Evolutionary conservation across 768 basidiomycete genomes (phyloP), one percentile per base, ranked within the genome.

Genomic region (Lactifluus pinguis): DNA sequence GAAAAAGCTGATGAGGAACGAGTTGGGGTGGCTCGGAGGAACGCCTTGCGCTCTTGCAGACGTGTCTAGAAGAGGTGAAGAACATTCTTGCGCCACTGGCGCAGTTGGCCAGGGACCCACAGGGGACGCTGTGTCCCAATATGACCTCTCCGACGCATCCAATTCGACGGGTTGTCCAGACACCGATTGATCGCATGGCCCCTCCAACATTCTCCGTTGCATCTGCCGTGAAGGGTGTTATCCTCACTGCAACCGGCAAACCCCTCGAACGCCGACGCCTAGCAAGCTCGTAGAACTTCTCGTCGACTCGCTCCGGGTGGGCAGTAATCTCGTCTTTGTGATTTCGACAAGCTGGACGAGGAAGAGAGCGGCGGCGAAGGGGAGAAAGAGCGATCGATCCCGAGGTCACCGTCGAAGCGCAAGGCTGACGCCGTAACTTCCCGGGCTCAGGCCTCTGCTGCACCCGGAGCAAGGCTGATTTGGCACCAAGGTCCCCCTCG

Each of bases 221-320:
- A 0, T 75, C 74, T 11, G 77, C 77, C 14, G 77, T 78, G 77
- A 76, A 76, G 64, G 77, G 91, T 3, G 87, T 93, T 41, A 78
- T 93, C 34, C 76, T 92, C 41, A 91, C 91, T 0, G 76, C 84
- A 8, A 91, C 91, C 0, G 90, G 91, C 8, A 84, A 91, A 68
- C 75, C 79, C 1, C 75, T 92, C 7, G 77, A 3, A 93, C 90
- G 13, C 90, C 90, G 1, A 76, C 80, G 2, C 86, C 86, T 0
- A 74, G 77, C 0, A 86, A 87, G 67, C 76, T 91, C 0, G 79
- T 79, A 2, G 83, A 80, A 39, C 76, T 90, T 2, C 87, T 92
- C 67, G 78, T 82, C 34, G 78, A 80, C 45, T 85, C 85, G 8
- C 89, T 89, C 0, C 83, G 78, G 62, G 30, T 36, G 25, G 44